phyloP scores from a whole-genome alignment of 1,284 basidiomycete genomes.

The Hymenochaete sp. region DNA sequence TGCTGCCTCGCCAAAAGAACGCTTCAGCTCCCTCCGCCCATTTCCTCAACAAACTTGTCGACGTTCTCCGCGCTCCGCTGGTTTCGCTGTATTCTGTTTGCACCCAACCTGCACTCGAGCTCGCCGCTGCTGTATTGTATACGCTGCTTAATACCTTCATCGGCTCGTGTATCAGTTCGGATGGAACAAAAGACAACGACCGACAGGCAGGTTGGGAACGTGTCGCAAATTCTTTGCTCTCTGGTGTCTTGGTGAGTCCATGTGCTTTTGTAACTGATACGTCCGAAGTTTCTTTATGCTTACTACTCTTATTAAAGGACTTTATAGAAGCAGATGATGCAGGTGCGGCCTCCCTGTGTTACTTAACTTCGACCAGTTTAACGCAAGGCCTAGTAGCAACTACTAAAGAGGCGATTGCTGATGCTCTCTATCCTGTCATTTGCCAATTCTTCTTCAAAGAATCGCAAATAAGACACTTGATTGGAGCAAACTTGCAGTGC shows the following conservation, averaged over 20 bases:
- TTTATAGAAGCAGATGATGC: constrained; percentile 5
- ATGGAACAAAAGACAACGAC: constrained; percentile 10
- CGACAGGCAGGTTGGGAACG: constrained; percentile 30
- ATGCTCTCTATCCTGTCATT: constrained; percentile 23
- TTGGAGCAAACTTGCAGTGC: constrained; percentile 20
- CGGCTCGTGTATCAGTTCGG: constrained; percentile 12
- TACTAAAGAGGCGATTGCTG: constrained; percentile 21
- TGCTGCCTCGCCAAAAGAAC: constrained; percentile 24
- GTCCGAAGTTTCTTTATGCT: background rate
- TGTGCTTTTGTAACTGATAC: constrained; percentile 18
- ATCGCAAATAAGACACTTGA: constrained; percentile 20
- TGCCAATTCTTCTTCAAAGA: constrained; percentile 27
- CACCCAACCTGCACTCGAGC: constrained; percentile 26
- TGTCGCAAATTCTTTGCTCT: constrained; percentile 31
- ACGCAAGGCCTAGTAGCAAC: constrained; percentile 7
- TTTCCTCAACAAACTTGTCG: constrained; percentile 25
- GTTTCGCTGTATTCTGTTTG: constrained; percentile 31
- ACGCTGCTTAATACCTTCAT: constrained; percentile 26
- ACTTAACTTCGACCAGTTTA: background rate
- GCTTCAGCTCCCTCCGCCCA: constrained; percentile 26
- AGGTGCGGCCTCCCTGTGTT: background rate
- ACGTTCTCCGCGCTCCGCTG: constrained; percentile 29
- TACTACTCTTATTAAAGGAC: constrained; percentile 4
- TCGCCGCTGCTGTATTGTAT: constrained; percentile 28
- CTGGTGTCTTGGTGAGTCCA: constrained; percentile 33